Percentiles rank a stretch among this genome's conserved stretches.
phyloP scores from a whole-genome alignment of 1,284 basidiomycete species.

The Fomitopsis betulina region DNA sequence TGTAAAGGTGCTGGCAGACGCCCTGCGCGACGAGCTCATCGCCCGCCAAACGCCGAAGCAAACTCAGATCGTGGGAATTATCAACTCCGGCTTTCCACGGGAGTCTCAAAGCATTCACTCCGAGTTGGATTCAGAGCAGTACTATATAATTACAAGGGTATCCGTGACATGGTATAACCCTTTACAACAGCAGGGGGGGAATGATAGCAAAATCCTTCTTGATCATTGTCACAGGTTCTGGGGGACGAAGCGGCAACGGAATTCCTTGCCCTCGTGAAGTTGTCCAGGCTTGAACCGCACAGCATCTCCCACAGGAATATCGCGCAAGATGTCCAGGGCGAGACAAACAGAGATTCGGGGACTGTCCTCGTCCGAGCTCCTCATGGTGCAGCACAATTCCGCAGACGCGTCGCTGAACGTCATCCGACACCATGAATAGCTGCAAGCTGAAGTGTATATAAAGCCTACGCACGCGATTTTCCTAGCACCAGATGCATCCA shows the following conservation, averaged over 20 bases:
- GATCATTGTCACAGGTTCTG: background rate
- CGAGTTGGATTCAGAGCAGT: too few relatives aligned
- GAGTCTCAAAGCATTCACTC: too few relatives aligned
- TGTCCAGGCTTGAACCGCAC: background rate
- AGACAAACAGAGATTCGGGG: background rate
- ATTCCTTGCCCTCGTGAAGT: background rate
- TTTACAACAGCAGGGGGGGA: background rate
- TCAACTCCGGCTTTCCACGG: slow-evolving; percentile 4
- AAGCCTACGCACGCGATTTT: background rate
- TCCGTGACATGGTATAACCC: slow-evolving; percentile 18
- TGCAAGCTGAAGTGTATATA: background rate
- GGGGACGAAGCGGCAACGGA: background rate
- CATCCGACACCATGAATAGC: background rate
- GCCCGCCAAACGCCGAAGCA: slow-evolving; percentile 8
- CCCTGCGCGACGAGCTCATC: slow-evolving; percentile 4
- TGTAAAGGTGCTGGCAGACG: slow-evolving; percentile 9
- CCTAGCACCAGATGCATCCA: background rate
- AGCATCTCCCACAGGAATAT: background rate
- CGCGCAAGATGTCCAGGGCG: background rate
- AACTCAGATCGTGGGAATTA: slow-evolving; percentile 8
- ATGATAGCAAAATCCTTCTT: background rate
- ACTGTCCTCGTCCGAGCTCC: background rate
- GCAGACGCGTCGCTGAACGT: background rate
- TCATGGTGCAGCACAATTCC: background rate
- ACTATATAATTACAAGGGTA: slow-evolving; percentile 34